These are phyloP conservation scores for Saccharomyces hybrid DNA, from an alignment of 1,139 yeast species.

Conservation along the genomic window DNA sequence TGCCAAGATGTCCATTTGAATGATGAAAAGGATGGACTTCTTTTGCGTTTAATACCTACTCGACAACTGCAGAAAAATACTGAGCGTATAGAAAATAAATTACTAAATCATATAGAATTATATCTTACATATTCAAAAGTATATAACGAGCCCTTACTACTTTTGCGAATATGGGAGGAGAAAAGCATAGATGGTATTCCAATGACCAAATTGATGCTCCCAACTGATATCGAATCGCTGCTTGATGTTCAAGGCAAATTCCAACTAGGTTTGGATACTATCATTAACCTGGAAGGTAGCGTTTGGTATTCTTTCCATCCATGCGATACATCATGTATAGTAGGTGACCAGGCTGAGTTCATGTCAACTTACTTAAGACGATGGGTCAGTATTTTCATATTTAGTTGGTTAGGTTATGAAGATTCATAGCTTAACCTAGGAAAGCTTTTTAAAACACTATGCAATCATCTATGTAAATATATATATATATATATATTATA, in stretches of 20 bases:
- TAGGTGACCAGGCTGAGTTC: slow-evolving; percentile 12
- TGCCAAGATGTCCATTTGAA: slow-evolving; percentile 1
- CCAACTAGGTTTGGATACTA: slow-evolving; percentile 9
- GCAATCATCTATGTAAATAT: neutral
- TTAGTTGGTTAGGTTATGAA: slow-evolving; percentile 24
- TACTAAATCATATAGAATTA: slow-evolving; percentile 8
- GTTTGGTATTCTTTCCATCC: slow-evolving; percentile 25
- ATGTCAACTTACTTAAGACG: slow-evolving; percentile 15
- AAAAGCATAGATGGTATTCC: slow-evolving; percentile 1
- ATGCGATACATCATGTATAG: slow-evolving; percentile 25
- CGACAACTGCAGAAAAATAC: neutral
- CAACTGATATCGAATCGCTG: slow-evolving; percentile 4
- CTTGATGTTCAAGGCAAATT: slow-evolving; percentile 3
- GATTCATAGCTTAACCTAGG: neutral
- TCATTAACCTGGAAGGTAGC: slow-evolving; percentile 4
- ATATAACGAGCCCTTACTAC: slow-evolving; percentile 20
- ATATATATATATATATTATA: neutral
- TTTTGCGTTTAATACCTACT: neutral
- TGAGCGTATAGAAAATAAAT: neutral
- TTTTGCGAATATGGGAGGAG: slow-evolving; percentile 15
- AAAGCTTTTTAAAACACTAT: neutral
- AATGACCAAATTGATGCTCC: slow-evolving; percentile 3
- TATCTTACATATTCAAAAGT: slow-evolving; percentile 12
- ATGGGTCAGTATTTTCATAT: slow-evolving; percentile 22
- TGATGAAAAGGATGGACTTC: neutral